A percentile compares a stretch with the other conserved stretches of the same genome.
phyloP scores from a whole-genome alignment of 345 rosid genomes.

The Salix caprea region DNA sequence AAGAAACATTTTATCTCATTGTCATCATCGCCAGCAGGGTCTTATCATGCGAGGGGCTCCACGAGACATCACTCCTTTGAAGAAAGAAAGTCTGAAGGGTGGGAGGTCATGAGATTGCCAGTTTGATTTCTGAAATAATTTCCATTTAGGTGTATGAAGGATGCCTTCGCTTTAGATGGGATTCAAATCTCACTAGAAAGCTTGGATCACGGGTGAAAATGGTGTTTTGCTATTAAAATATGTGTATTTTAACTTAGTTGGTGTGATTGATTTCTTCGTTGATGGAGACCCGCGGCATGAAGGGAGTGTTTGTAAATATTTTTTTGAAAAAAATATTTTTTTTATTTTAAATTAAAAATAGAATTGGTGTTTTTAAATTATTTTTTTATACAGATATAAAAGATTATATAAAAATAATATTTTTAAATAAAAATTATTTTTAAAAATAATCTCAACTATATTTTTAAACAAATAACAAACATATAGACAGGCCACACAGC shows the following conservation, averaged over 20 bases:
- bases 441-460: too few species aligned
- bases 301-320: too few species aligned
- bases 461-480: too few species aligned
- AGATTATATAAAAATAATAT: too few species aligned
- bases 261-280: background rate
- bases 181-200: background rate
- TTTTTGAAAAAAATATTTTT: too few species aligned
- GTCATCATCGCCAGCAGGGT: background rate
- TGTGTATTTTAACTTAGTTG: background rate
- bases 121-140: conserved; percentile 14
- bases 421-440: too few species aligned
- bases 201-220: conserved; percentile 9
- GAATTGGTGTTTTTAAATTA: too few species aligned
- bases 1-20: conserved; percentile 9
- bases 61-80: background rate
- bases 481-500: conserved; percentile 8
- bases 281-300: background rate
- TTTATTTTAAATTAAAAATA: too few species aligned
- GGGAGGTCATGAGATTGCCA: conserved; percentile 26
- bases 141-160: background rate
- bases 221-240: conserved; percentile 22
- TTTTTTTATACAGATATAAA: too few species aligned
- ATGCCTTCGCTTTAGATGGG: background rate
- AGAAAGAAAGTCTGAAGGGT: conserved; percentile 9
- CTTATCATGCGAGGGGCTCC: conserved; percentile 31